phyloP scores from a whole-genome alignment of 108 stramenopile species.

The Fragilaria radians region DNA sequence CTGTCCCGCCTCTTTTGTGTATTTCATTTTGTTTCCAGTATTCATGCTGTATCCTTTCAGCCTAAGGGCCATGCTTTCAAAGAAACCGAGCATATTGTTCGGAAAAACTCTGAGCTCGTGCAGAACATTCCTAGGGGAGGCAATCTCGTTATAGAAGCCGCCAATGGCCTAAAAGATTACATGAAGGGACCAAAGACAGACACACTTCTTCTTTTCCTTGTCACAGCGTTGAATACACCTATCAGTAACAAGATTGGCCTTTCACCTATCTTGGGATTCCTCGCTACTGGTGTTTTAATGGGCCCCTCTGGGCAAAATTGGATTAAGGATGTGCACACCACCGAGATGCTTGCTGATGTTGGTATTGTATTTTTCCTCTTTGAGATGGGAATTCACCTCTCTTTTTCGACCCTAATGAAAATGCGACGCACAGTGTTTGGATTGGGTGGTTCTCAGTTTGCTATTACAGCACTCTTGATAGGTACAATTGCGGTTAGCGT shows the following conservation, averaged over 20 bases:
- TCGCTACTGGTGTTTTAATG: constrained; percentile 67
- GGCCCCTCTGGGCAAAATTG: constrained; percentile 80
- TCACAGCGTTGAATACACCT: constrained; percentile 81
- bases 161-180: constrained; percentile 31
- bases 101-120: background rate
- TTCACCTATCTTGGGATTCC: constrained; percentile 89
- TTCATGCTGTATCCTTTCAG: background rate
- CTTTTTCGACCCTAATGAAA: constrained; percentile 71
- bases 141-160: constrained; percentile 17
- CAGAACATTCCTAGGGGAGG: background rate
- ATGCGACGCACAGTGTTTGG: constrained; percentile 91
- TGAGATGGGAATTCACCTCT: constrained; percentile 94
- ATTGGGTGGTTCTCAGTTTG: constrained; percentile 79
- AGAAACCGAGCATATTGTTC: background rate
- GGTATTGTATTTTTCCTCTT: constrained; percentile 95
- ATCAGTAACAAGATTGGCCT: constrained; percentile 62
- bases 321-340: constrained; percentile 65
- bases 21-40: too few species aligned
- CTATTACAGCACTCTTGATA: constrained; percentile 60
- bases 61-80: background rate
- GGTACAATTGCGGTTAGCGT: constrained; percentile 41
- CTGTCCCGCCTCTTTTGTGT: too few species aligned
- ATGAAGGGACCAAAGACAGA: constrained; percentile 83
- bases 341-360: constrained; percentile 85
- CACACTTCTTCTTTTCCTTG: constrained; percentile 69